phyloP scores from a whole-genome alignment of 495 filamentous ascomycete species.

The Penicillium nucicola region DNA sequence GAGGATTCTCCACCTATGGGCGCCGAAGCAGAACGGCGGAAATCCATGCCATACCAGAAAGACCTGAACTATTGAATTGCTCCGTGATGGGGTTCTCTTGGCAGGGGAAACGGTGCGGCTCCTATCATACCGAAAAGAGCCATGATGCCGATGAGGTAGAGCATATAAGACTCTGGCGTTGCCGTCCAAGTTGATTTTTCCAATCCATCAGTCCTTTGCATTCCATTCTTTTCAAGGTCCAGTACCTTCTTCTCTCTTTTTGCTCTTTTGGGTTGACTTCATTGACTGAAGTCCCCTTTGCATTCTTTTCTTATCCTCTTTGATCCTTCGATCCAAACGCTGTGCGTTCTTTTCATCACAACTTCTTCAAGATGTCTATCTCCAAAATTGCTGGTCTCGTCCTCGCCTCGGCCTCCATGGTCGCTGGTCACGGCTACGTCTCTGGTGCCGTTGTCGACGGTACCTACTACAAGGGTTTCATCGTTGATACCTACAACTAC shows the following conservation, averaged over 20 bases:
- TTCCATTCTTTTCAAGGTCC: slow-evolving; percentile 34
- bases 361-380: slow-evolving; percentile 31
- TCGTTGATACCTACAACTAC: slow-evolving; percentile 35
- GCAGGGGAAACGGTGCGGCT: slow-evolving; percentile 8
- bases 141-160: slow-evolving; percentile 8
- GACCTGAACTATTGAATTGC: slow-evolving; percentile 17
- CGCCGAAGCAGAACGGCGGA: slow-evolving; percentile 1
- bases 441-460: slow-evolving; percentile 58
- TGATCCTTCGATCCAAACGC: slow-evolving; percentile 29
- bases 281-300: slow-evolving; percentile 42
- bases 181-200: slow-evolving; percentile 6
- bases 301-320: slow-evolving; percentile 23
- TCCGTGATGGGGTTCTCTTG: slow-evolving; percentile 21
- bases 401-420: slow-evolving; percentile 49
- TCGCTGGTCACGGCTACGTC: slow-evolving; percentile 61
- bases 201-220: slow-evolving; percentile 28
- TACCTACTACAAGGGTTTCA: slow-evolving; percentile 43
- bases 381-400: slow-evolving; percentile 42
- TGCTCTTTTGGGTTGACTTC: slow-evolving; percentile 26
- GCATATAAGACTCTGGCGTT: slow-evolving; percentile 19
- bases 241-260: slow-evolving; percentile 38
- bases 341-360: slow-evolving; percentile 32
- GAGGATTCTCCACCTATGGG: slow-evolving; percentile 30
- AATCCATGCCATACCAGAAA: slow-evolving; percentile 15
- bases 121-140: slow-evolving; percentile 10